Base-by-base conservation (phyloP, 163 green algal genomes). In the Prototheca cutis region DNA sequence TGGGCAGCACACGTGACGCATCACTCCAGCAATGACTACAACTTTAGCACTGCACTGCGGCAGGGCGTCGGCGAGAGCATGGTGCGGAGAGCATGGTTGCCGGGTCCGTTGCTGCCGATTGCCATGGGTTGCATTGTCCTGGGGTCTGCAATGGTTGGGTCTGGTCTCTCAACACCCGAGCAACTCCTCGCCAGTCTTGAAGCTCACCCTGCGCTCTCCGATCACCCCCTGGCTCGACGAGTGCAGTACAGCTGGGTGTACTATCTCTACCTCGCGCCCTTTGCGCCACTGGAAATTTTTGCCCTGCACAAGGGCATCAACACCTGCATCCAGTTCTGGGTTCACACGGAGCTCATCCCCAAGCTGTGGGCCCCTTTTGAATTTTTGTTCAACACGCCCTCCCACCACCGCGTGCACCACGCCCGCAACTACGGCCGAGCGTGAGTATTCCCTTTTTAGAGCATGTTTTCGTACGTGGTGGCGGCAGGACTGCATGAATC, bases 341-440 rank as follows among this genome's bases (percentile, higher is more conserved):
- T 67, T 3, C 71, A 79, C 62, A 79, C 67, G 3, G 34, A 72
- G 51, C 23, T 79, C 19, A 36, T 79, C 0, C 23, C 13, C 48
- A 53, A 52, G 45, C 45, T 70, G 21, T 65, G 56, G 55, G 57
- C 56, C 40, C 65, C 69, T 1, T 7, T 79, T 2, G 71, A 76
- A 48, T 29, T 53, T 4, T 34, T 79, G 0, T 19, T 76, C 13
- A 63, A 60, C 51, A 79, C 71, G 2, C 71, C 61, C 60, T 55
- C 24, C 31, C 68, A 79, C 63, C 71, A 79, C 58, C 48, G 65
- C 2, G 70, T 78, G 56, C 70, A 78, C 67, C 71, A 79, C 40
- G 62, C 63, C 19, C 53, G 71, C 23, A 77, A 77, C 59, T 75
- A 75, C 39, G 52, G 52, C 28, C 60, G 59, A 21, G 56, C 10